Evolutionary conservation across 345 rosid species (phyloP).

Genomic region (Eutrema yunnanense): DNA sequence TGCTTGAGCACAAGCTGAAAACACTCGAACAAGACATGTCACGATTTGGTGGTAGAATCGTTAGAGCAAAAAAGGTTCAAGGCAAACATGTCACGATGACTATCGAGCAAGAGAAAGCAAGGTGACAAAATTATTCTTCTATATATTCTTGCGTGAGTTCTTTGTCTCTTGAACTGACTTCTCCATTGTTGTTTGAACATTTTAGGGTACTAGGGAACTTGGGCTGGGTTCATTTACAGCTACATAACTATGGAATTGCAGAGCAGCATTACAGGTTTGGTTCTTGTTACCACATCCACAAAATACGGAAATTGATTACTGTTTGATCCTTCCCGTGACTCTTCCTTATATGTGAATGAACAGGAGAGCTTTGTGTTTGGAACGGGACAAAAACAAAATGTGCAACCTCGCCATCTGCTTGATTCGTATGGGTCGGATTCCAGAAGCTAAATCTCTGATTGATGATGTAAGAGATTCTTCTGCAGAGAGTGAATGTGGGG

Average conservation of each 20-base stretch:
- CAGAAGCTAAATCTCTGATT: conserved; percentile 64
- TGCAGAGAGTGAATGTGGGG: conserved; percentile 33
- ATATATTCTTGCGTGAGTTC: background rate
- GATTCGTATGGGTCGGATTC: conserved; percentile 58
- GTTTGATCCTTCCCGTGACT: background rate
- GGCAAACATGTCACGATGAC: conserved; percentile 66
- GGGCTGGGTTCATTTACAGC: conserved; percentile 85
- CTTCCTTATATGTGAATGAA: background rate
- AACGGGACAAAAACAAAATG: conserved; percentile 62
- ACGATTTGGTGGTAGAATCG: conserved; percentile 44
- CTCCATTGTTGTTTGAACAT: background rate
- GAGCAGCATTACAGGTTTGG: conserved; percentile 63
- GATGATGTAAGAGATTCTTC: conserved; percentile 41
- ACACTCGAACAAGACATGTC: conserved; percentile 45
- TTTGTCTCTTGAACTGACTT: background rate
- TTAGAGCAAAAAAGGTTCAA: conserved; percentile 61
- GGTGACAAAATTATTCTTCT: conserved; percentile 24
- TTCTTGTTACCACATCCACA: background rate
- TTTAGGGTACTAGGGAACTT: conserved; percentile 69
- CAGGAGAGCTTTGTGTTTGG: conserved; percentile 62
- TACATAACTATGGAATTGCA: conserved; percentile 65
- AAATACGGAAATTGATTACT: background rate
- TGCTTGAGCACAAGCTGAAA: conserved; percentile 62
- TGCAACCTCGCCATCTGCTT: conserved; percentile 75
- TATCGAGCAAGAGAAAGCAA: conserved; percentile 63